A percentile compares a stretch with the other conserved stretches of the same genome.
Evolutionary conservation across 176 grass and related monocot genomes (phyloP).

Genomic region (Zoysia pacifica): DNA sequence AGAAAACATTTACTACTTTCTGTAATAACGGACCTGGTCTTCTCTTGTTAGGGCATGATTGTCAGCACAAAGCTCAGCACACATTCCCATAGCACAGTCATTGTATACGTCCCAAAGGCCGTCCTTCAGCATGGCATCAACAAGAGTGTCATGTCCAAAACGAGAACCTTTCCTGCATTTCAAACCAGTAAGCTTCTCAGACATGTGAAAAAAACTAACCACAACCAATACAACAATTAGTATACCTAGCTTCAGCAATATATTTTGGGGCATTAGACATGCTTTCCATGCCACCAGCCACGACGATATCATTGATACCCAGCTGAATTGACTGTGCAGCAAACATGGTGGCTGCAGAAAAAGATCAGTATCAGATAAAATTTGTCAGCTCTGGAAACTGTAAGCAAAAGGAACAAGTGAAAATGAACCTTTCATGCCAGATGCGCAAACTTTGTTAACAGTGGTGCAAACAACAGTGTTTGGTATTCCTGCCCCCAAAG

Average conservation of each 20-base stretch:
- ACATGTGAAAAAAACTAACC: background rate
- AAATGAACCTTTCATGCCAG: conserved; percentile 85
- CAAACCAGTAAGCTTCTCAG: background rate
- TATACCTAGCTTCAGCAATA: conserved; percentile 81
- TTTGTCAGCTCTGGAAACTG: background rate
- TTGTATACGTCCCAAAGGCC: conserved; percentile 90
- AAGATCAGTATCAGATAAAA: background rate
- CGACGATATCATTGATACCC: conserved; percentile 87
- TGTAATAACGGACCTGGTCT: conserved; percentile 61
- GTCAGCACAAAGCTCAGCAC: conserved; percentile 92
- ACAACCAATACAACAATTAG: conserved; percentile 6
- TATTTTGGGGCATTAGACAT: conserved; percentile 99
- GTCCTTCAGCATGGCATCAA: conserved; percentile 93
- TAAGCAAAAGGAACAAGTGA: background rate
- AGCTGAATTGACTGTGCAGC: conserved; percentile 83
- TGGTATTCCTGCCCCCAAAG: conserved; percentile 83
- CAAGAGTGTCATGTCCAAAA: conserved; percentile 84
- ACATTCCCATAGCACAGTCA: conserved; percentile 89
- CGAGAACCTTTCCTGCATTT: conserved; percentile 88
- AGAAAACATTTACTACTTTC: background rate
- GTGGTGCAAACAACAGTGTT: conserved; percentile 83
- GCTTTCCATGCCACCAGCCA: conserved; percentile 96
- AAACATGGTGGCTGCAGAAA: conserved; percentile 71
- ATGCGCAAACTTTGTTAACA: conserved; percentile 92
- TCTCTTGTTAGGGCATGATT: conserved; percentile 81